Base-by-base conservation (phyloP, 345 rosid genomes). In the Rhodamnia rubescens region DNA sequence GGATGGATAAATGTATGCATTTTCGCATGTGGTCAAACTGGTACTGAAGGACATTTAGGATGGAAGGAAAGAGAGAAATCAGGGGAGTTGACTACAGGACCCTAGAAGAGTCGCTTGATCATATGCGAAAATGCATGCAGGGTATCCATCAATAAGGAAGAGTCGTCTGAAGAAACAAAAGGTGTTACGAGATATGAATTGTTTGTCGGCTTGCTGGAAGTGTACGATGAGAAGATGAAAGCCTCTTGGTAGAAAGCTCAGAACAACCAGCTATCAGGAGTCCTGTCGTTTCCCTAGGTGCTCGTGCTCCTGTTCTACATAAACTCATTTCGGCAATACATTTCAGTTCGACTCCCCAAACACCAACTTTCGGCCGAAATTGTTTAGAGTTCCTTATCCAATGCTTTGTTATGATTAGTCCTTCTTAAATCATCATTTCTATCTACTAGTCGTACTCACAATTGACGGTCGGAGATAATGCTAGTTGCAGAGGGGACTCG, bases 1-100 rank as follows among this genome's bases (percentile, higher is more conserved):
- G 87, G 99, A 96, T 93, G 98, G 98, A 61, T 94, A 90, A 20
- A 53, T 18, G 98, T 94, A 29, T 96, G 99, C 90, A 96, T 96
- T 84, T 93, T 97, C 82, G 96, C 99, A 81, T 97, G 95, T 85
- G 99, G 98, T 8, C 99, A 97, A 93, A 97, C 98, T 50, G 99
- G 99, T 84, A 93, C 98, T 26, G 98, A 59, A 97, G 92, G 91
- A 94, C 99, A 51, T 97, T 87, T n/a, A 95, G 93, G 2, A 96
- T 97, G 98, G 99, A 95, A 88, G 98, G 99, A 55, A 95, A 92
- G 74, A 90, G 92, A 56, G 94, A 95, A 85, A 93, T 91, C 58
- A 94, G 98, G 85, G 99, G 99, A 84, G 98, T 97, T 59, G 96
- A 97, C 90, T 97, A 94, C 82, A 93, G 95, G 87, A 95, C 98